Percentiles rank a stretch among this genome's conserved stretches.
phyloP scores from a whole-genome alignment of 257 asterid genomes.

The Nyctanthes arbortristis region DNA sequence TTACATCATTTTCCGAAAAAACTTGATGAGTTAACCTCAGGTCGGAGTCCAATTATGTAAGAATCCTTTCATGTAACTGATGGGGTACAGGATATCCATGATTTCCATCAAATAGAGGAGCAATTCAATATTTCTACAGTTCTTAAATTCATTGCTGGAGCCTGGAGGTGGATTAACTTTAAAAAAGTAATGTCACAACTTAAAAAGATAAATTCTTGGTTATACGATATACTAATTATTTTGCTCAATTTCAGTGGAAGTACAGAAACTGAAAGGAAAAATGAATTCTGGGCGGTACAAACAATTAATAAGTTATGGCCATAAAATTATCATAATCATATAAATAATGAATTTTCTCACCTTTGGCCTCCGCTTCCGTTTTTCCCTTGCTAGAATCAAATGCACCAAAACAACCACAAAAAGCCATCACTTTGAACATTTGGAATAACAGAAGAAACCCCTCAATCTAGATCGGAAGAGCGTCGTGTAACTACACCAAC shows the following conservation, averaged over 20 bases:
- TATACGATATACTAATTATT: neutral
- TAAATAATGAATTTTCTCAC: conserved; percentile 21
- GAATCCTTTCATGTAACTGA: neutral
- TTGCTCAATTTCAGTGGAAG: neutral
- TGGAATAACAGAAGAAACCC: conserved; percentile 20
- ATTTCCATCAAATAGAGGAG: neutral
- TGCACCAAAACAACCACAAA: conserved; percentile 56
- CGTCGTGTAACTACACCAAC: too few relatives aligned
- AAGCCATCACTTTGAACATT: conserved; percentile 36
- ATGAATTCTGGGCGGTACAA: conserved; percentile 2
- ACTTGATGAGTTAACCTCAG: neutral
- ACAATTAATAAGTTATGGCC: neutral
- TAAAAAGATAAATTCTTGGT: neutral
- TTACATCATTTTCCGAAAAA: too few relatives aligned
- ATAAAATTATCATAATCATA: neutral
- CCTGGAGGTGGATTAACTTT: too few relatives aligned
- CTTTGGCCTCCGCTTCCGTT: conserved; percentile 33
- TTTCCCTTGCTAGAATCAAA: conserved; percentile 44
- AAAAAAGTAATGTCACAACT: too few relatives aligned
- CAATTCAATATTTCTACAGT: neutral
- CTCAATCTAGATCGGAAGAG: conserved; percentile 15
- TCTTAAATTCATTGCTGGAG: too few relatives aligned
- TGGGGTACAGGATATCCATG: neutral
- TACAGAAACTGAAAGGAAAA: neutral
- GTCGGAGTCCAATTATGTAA: neutral